Percentiles rank a stretch among this genome's conserved stretches.
Evolutionary conservation across 2,329 filamentous ascomycete genomes (phyloP).

Genomic region (Xylariaceae sp.): DNA sequence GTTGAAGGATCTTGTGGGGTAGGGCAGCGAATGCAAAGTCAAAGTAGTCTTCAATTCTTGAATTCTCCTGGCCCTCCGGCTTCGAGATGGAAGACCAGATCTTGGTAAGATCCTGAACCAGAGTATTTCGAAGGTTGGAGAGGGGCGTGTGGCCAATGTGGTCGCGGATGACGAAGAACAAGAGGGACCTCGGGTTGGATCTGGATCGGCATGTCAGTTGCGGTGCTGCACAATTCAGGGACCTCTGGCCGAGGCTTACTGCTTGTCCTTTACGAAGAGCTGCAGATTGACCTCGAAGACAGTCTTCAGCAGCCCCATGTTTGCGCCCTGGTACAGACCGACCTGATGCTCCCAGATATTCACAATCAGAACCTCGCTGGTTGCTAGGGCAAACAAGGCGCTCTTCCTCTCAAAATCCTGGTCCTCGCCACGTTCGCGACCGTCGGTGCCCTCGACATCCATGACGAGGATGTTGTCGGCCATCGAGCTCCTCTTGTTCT

Average conservation of each 20-base stretch:
- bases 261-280: constrained; percentile 90
- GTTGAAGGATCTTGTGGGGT: constrained; percentile 93
- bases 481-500: constrained; percentile 80
- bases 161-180: constrained; percentile 98
- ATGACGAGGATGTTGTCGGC: constrained; percentile 98
- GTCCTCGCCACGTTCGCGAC: constrained; percentile 90
- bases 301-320: constrained; percentile 97
- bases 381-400: constrained; percentile 91
- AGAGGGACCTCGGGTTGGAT: constrained; percentile 77
- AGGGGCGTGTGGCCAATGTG: constrained; percentile 89
- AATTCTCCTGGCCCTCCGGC: constrained; percentile 77
- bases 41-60: constrained; percentile 93
- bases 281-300: constrained; percentile 98
- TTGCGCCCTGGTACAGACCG: constrained; percentile 93
- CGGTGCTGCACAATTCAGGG: neutral
- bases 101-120: constrained; percentile 82
- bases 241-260: constrained; percentile 46
- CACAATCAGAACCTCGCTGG: constrained; percentile 94
- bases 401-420: constrained; percentile 99
- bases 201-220: constrained; percentile 35
- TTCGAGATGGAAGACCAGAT: constrained; percentile 94
- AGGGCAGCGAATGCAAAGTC: constrained; percentile 95
- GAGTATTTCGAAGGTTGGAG: constrained; percentile 78
- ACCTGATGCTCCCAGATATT: constrained; percentile 99
- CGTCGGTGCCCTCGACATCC: constrained; percentile 98